Evolutionary conservation across 2,329 filamentous ascomycete species (phyloP), one percentile per base, ranked within the genome.

Genomic region (Macrophomina phaseolina): DNA sequence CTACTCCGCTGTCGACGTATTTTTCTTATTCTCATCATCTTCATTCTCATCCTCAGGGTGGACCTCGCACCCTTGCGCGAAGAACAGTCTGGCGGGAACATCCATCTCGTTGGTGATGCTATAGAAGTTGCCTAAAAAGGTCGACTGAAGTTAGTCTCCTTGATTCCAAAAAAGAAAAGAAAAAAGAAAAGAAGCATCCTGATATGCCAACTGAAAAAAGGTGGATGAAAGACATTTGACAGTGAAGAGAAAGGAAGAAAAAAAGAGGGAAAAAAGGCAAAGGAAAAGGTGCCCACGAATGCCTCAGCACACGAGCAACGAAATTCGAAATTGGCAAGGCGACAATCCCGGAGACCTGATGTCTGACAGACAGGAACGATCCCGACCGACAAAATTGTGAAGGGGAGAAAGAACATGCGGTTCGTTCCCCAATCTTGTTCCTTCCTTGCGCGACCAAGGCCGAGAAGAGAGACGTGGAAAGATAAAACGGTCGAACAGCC

Each of bases 81-180:
- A 99, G 82, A 98, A 98, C 58, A 98, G 85, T 46, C 91, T 88
- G 4, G 92, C 91, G 4, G 89, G 86, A 68, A 84, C 83, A 69
- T 90, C 85, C 73, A 89, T 89, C 66, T 92, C 89, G 78, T 98
- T 99, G 65, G 85, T 85, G 73, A 99, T 97, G 75, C 90, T 91
- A 80, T 99, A 99, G 73, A 93, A 91, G 76, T 98, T 98, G 62
- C 94, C 94, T 97, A 53, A 46, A 42, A 3, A 16, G 49, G 45
- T 23, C n/a, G 53, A 42, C 28, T 23, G 53, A 42, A 34, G 62
- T 69, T 56, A 62, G 67, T 32, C 38, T 40, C 28, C 28, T 23
- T 30, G 36, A 38, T 38, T 2, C 2, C 36, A 38, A 1, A 12
- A 7, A 7, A 38, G 4, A 12, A 4, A 4, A 7, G 36, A 38